Evolutionary conservation across 495 filamentous ascomycete genomes (phyloP), one percentile per base, ranked within the genome.

Genomic region (Penicillium odoratum): DNA sequence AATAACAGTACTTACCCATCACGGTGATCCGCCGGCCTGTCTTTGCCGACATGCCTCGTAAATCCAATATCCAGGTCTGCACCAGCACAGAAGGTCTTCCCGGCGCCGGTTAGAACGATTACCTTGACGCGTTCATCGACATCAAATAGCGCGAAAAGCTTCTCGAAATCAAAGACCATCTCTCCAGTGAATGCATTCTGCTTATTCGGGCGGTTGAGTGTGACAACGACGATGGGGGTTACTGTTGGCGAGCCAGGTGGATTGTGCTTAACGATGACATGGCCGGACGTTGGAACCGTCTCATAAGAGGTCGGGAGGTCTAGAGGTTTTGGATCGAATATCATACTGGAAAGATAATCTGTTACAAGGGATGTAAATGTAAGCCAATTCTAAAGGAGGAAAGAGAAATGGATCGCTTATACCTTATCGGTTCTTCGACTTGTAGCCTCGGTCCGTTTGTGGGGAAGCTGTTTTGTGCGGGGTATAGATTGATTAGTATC

Each of bases 31-130:
- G 60, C 42, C 44, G 66, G 58, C 65, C 71, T 64, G 57, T 80
- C 71, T 29, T 51, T 31, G 4, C 38, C 49, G 1, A 51, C 42
- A 8, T 59, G 63, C 11, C 58, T 80, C 65, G 42, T 48, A 60
- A 84, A 78, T 5, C 78, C 82, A 34, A 72, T 71, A n/a, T 84
- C 78, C n/a, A 87, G 67, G 69, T 88, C 86, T 28, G 83, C 83
- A n/a, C 86, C 85, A 8, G 84, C 84, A 62, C 85, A 88, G 70
- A 87, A 89, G 30, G 82, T 82, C 54, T 73, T 74, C 21, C 84
- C 84, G n/a, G 72, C 64, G 38, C 84, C 83, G 0, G 85, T 86
- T 11, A 88, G 59, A 6, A 87, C 77, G 34, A 87, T 69, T 10
- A 75, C 78, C 55, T 82, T 83, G 29, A 88, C 83, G 15, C 81